Base-by-base conservation (phyloP, 2,329 filamentous ascomycete genomes). In the Trichoderma endophyticum region DNA sequence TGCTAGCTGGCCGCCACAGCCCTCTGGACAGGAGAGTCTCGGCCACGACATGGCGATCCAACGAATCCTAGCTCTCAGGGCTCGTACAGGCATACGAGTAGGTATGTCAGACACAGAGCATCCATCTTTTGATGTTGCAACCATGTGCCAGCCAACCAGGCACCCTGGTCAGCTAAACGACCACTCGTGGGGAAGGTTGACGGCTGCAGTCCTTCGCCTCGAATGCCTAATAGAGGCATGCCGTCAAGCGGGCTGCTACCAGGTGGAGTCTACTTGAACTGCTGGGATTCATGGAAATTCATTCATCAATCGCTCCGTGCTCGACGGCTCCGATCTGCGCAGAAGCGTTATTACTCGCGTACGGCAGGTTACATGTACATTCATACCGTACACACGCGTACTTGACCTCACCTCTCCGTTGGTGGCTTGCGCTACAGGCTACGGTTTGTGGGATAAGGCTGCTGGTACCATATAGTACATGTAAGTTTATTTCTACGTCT, bases 211-310 rank as follows among this genome's bases (percentile, higher is more conserved):
- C 48, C 2, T 54, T 54, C 21, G 48, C 48, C 48, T 12, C 48
- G n/a, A 54, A 24, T 54, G n/a, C 48, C 48, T 54, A 54, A 54
- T 54, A 24, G 48, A 54, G 48, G 48, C 48, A 54, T 54, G 54
- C 26, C 54, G 24, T 57, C 36, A 51, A 51, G 61, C 30, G 62
- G 18, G 56, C 32, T 26, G 70, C 70, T 72, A 57, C 70, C 63
- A 24, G 24, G 62, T 71, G 62, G 70, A 66, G 61, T 15, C 18
- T 18, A 12, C 59, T 69, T 61, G 51, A 70, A 62, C 28, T 24
- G 56, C 59, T 75, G 71, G 75, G 70, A 78, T 77, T 78, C 76
- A 77, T 76, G 76, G 77, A 73, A 63, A 34, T 73, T 77, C 70
- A 51, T n/a, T 34, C 57, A 15, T 59, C 57, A 72, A 24, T 54